Evolutionary conservation across 2,329 filamentous ascomycete species (phyloP).

Genomic region (Ceratocystis eucalypticola): DNA sequence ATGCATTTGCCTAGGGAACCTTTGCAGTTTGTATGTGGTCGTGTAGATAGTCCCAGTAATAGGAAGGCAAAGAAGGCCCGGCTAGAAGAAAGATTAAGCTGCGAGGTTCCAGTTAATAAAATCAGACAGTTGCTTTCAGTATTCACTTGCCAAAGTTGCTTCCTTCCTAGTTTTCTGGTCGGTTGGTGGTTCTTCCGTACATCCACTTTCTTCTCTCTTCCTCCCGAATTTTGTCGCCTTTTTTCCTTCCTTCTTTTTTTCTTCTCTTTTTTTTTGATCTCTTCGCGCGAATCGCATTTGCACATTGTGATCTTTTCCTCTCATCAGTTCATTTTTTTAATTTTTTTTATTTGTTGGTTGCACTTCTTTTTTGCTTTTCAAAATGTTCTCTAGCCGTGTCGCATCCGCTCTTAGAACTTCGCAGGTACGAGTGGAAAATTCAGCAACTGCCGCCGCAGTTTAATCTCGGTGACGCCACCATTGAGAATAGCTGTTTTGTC

Average conservation of each 20-base stretch:
- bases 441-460: background rate
- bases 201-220: slow-evolving; percentile 19
- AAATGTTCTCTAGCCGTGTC: slow-evolving; percentile 19
- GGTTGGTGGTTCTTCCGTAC: slow-evolving; percentile 3
- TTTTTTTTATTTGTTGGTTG: slow-evolving; percentile 15
- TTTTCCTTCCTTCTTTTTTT: slow-evolving; percentile 10
- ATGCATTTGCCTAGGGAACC: background rate
- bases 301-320: slow-evolving; percentile 7
- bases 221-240: slow-evolving; percentile 17
- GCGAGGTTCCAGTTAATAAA: background rate
- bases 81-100: background rate
- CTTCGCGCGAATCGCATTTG: slow-evolving; percentile 21
- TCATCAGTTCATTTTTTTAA: background rate
- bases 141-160: slow-evolving; percentile 4
- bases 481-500: background rate
- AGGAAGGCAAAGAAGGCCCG: background rate
- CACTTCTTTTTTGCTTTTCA: slow-evolving; percentile 19
- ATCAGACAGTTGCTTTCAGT: background rate
- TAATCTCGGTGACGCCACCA: background rate
- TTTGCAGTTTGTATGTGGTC: background rate
- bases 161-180: slow-evolving; percentile 7
- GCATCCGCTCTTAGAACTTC: slow-evolving; percentile 18
- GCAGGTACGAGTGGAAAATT: slow-evolving; percentile 4
- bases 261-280: slow-evolving; percentile 11
- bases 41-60: background rate